A percentile compares a stretch with the other conserved stretches of the same genome.
Evolutionary conservation across 441 rosid genomes (phyloP).

Genomic region (Theobroma grandiflorum): DNA sequence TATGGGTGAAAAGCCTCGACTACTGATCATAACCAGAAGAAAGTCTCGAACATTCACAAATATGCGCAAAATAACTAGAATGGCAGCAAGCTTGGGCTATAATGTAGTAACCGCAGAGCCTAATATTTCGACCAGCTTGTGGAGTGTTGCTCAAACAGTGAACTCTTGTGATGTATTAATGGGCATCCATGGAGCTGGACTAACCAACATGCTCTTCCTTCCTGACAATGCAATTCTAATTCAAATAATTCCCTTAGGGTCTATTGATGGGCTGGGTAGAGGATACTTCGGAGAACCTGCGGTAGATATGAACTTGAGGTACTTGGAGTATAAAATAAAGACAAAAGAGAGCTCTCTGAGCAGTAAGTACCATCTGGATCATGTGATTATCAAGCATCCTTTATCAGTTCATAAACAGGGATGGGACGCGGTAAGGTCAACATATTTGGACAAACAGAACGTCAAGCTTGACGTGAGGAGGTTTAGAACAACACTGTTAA

Average conservation of each 20-base stretch:
- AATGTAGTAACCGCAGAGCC: slow-evolving; percentile 64
- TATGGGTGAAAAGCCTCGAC: slow-evolving; percentile 44
- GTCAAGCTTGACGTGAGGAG: slow-evolving; percentile 65
- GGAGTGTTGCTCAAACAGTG: slow-evolving; percentile 49
- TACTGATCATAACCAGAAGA: slow-evolving; percentile 64
- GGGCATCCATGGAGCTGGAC: slow-evolving; percentile 88
- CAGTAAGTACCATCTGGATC: slow-evolving; percentile 48
- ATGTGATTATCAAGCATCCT: slow-evolving; percentile 62
- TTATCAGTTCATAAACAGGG: slow-evolving; percentile 49
- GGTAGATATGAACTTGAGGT: slow-evolving; percentile 64
- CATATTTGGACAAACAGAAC: slow-evolving; percentile 70
- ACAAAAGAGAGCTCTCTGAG: slow-evolving; percentile 65
- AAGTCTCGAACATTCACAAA: slow-evolving; percentile 61
- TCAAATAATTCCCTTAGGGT: slow-evolving; percentile 73
- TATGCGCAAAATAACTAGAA: slow-evolving; percentile 43
- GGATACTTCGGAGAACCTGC: slow-evolving; percentile 59
- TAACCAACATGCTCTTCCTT: slow-evolving; percentile 82
- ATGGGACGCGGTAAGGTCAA: slow-evolving; percentile 62
- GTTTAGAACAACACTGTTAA: slow-evolving; percentile 59
- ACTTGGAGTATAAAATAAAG: slow-evolving; percentile 69
- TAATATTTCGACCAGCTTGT: slow-evolving; percentile 42
- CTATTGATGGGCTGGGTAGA: slow-evolving; percentile 64
- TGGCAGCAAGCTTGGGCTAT: slow-evolving; percentile 57
- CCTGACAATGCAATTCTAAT: slow-evolving; percentile 72
- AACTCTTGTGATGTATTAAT: slow-evolving; percentile 79